Evolutionary conservation across 2,329 filamentous ascomycete genomes (phyloP), one percentile per base, ranked within the genome.

Genomic region (Calonectria naviculata): DNA sequence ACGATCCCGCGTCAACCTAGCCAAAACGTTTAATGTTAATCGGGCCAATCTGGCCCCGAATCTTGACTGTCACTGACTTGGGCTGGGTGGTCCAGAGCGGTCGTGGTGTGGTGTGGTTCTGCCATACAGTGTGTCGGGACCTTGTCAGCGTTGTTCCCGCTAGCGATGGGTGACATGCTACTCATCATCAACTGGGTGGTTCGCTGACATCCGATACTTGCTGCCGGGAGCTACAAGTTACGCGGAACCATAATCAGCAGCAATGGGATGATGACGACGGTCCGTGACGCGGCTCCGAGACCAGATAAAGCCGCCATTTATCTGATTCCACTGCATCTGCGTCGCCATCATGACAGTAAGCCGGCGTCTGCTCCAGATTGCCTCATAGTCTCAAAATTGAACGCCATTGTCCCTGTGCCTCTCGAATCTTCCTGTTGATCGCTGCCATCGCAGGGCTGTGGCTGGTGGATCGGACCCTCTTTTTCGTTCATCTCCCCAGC

Each of bases 361-460:
- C 36, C 36, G 44, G 41, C 56, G 19, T 21, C 56, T 42, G 6
- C 34, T 24, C 17, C 28, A 10, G 56, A 44, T 61, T 61, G 56
- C 56, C 56, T 61, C 56, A 61, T 61, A n/a, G 9, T 8, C 12
- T 61, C 15, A 2, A 44, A 2, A 41, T 8, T 29, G 26, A 44
- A 61, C 56, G 56, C 56, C 56, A 61, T 61, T 29, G 36, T 29
- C 15, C 24, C 56, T 61, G 56, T 44, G 56, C 36, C 38, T 36
- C 36, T 61, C 56, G 9, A 58, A 29, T 29, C 19, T 44, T 31
- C 24, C 38, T 28, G 56, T 44, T 61, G 56, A 61, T 61, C 56
- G 56, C 56, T 44, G 56, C 56, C 56, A 41, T 41, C 56, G 56
- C 56, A 61, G 36, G 56, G 56, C 56, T 61, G 56, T 61, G 38